These are phyloP conservation scores for Starmera stellimalicola DNA, from an alignment of 1,139 yeast genomes.

Conservation along the genomic window DNA sequence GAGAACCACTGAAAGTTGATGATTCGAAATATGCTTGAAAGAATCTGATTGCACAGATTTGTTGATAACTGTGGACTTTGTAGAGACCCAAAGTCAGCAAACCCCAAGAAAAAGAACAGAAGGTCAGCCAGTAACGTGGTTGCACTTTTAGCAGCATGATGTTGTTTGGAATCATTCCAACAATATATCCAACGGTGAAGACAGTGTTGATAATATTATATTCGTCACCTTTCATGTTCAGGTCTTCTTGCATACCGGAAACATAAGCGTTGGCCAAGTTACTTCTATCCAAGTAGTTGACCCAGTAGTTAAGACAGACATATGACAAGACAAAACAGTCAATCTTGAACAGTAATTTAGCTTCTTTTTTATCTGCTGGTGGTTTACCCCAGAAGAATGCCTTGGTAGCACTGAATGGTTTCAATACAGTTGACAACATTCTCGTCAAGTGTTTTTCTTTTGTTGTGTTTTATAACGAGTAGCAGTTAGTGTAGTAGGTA, in stretches of 20 bases:
- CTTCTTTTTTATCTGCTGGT: constrained; percentile 31
- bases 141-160: constrained; percentile 38
- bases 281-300: constrained; percentile 38
- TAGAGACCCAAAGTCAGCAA: constrained; percentile 41
- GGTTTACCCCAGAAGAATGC: constrained; percentile 31
- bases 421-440: too few species aligned
- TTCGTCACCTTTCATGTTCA: constrained; percentile 41
- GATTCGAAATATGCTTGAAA: constrained; percentile 48
- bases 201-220: constrained; percentile 42
- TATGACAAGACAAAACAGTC: constrained; percentile 50
- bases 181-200: constrained; percentile 50
- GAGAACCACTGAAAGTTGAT: constrained; percentile 45
- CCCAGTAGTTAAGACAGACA: constrained; percentile 49
- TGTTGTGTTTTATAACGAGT: too few species aligned
- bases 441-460: too few species aligned
- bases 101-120: constrained; percentile 49
- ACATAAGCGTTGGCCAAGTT: constrained; percentile 51
- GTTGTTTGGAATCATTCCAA: constrained; percentile 51
- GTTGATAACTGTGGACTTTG: constrained; percentile 32
- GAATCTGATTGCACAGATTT: constrained; percentile 42
- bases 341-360: constrained; percentile 35
- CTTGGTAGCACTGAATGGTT: constrained; percentile 1
- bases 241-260: constrained; percentile 48
- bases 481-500: too few species aligned
- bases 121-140: constrained; percentile 46